Percentiles rank a stretch among this genome's conserved stretches.
These are phyloP conservation scores for Solanum lycopersicoides DNA, from an alignment of 257 asterid genomes.

Conservation along the genomic window DNA sequence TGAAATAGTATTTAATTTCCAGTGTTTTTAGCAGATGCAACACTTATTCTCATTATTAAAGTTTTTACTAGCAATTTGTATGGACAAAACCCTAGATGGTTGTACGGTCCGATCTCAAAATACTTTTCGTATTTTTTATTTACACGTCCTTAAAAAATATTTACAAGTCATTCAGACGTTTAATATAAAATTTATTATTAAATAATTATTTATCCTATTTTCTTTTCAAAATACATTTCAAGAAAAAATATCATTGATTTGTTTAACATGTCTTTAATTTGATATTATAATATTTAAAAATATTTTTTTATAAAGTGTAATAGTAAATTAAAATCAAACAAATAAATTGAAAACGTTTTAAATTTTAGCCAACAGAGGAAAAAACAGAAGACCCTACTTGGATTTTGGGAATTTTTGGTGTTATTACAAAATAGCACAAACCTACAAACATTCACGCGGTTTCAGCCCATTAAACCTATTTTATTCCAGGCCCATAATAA, in stretches of 20 bases:
- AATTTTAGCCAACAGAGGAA: not conserved
- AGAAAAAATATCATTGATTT: too few relatives aligned
- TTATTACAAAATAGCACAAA: not conserved
- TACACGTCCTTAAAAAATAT: not conserved
- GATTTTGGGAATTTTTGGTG: conserved; percentile 6
- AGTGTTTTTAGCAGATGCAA: not conserved
- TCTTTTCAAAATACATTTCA: too few relatives aligned
- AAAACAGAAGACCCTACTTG: conserved; percentile 16
- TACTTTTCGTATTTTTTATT: not conserved
- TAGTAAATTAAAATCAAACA: too few relatives aligned
- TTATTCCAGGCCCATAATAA: not conserved
- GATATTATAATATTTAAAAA: too few relatives aligned
- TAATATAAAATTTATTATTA: too few relatives aligned
- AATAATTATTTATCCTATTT: not conserved
- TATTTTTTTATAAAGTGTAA: too few relatives aligned
- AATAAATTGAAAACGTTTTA: too few relatives aligned
- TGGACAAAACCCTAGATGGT: not conserved
- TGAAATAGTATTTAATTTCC: not conserved
- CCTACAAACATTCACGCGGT: conserved; percentile 1
- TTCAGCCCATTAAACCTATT: not conserved
- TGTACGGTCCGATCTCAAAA: not conserved
- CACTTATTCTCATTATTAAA: not conserved
- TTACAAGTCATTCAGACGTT: too few relatives aligned
- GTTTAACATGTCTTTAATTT: too few relatives aligned
- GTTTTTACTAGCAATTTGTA: not conserved